Percentiles rank a stretch among this genome's conserved stretches.
phyloP scores from a whole-genome alignment of 2,329 filamentous ascomycete species.

The Bipolaris gigantea region DNA sequence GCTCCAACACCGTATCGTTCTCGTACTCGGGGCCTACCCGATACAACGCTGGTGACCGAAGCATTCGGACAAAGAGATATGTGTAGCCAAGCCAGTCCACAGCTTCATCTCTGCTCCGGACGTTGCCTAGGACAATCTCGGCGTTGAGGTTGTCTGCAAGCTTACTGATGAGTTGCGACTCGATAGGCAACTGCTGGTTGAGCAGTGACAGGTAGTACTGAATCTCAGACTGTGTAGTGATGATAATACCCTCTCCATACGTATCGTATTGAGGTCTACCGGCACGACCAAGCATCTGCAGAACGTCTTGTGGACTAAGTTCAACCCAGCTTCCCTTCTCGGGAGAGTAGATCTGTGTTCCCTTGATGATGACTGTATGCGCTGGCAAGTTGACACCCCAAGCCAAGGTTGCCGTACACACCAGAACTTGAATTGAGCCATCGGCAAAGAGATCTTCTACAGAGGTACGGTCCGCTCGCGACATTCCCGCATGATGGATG shows the following conservation, averaged over 20 bases:
- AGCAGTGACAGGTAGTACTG: slow-evolving; percentile 96
- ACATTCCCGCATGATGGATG: slow-evolving; percentile 98
- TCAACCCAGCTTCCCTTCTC: slow-evolving; percentile 99
- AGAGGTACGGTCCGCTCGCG: slow-evolving; percentile 86
- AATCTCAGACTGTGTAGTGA: slow-evolving; percentile 91
- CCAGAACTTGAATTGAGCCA: slow-evolving; percentile 89
- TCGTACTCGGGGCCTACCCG: slow-evolving; percentile 96
- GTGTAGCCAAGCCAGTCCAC: slow-evolving; percentile 99
- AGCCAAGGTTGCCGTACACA: slow-evolving; percentile 95
- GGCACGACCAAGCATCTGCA: slow-evolving; percentile 98
- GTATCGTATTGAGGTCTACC: slow-evolving; percentile 96
- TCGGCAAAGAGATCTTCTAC: slow-evolving; percentile 94
- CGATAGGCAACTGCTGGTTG: slow-evolving; percentile 96
- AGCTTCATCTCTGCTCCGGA: slow-evolving; percentile 87
- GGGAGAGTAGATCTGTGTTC: slow-evolving; percentile 95
- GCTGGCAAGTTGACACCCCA: slow-evolving; percentile 99
- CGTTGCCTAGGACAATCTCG: slow-evolving; percentile 91
- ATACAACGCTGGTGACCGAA: slow-evolving; percentile 91
- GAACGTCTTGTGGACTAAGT: slow-evolving; percentile 91
- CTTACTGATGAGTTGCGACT: slow-evolving; percentile 92
- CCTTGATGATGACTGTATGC: slow-evolving; percentile 98
- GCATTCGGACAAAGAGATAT: slow-evolving; percentile 96
- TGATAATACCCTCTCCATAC: slow-evolving; percentile 98
- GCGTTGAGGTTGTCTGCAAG: slow-evolving; percentile 96
- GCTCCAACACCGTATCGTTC: slow-evolving; percentile 85